Conservation (phyloP, 495 filamentous ascomycete genomes). For the Penicillium egyptiacum region DNA sequence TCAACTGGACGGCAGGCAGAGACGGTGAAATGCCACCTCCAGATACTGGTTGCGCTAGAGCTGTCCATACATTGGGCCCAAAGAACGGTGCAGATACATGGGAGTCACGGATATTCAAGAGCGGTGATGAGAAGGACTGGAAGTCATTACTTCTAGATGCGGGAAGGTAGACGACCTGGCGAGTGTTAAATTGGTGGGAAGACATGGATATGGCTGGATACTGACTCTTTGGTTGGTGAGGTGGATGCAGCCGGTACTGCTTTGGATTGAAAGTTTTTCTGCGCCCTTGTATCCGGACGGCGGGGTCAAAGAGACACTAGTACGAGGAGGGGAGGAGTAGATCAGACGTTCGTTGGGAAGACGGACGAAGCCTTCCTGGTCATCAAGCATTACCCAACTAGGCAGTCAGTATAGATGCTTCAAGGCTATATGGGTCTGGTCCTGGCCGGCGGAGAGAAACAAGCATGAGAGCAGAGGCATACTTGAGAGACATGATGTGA, state of each 20-base stretch:
- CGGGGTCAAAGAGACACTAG: slow-evolving; percentile 61
- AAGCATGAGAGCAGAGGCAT: not conserved
- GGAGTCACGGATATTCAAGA: slow-evolving; percentile 82
- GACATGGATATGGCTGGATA: not conserved
- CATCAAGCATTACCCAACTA: slow-evolving; percentile 80
- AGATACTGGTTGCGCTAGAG: slow-evolving; percentile 72
- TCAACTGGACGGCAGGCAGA: slow-evolving; percentile 69
- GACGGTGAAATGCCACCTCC: slow-evolving; percentile 84
- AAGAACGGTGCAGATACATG: slow-evolving; percentile 91
- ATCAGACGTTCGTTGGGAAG: slow-evolving; percentile 68
- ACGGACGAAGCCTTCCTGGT: slow-evolving; percentile 62
- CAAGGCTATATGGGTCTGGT: not conserved
- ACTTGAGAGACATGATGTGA: slow-evolving; percentile 21
- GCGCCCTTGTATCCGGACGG: slow-evolving; percentile 56
- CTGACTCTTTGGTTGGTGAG: slow-evolving; percentile 89
- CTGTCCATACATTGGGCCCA: slow-evolving; percentile 91
- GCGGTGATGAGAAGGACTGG: slow-evolving; percentile 85
- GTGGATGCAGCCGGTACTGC: slow-evolving; percentile 63
- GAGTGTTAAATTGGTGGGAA: not conserved
- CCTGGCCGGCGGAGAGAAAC: not conserved
- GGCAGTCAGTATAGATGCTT: not conserved
- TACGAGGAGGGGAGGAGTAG: slow-evolving; percentile 71
- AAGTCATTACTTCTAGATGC: slow-evolving; percentile 63
- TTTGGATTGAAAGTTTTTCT: slow-evolving; percentile 56
- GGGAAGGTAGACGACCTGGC: slow-evolving; percentile 86